Evolutionary conservation across 139 green algal species (phyloP).

Genomic region (Chlorella sp.): DNA sequence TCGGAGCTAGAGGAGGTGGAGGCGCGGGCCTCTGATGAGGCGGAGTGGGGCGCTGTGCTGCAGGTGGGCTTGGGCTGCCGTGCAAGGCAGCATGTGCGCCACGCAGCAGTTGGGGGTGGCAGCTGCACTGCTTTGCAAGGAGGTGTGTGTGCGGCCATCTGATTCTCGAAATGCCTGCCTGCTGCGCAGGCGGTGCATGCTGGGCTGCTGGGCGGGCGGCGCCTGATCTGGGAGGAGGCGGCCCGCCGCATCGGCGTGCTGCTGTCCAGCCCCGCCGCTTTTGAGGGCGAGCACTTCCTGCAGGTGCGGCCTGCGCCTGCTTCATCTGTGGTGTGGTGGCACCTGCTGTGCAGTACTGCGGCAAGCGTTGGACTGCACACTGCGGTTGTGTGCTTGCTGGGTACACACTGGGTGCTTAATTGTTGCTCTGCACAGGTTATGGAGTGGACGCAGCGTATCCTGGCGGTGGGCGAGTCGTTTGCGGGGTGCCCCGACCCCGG

Average conservation of each 20-base stretch:
- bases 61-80: not conserved
- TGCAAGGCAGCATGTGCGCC: too few species aligned
- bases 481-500: slow-evolving; percentile 29
- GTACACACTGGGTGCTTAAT: too few species aligned
- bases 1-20: slow-evolving; percentile 46
- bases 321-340: too few species aligned
- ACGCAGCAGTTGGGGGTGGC: too few species aligned
- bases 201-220: slow-evolving; percentile 37
- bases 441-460: slow-evolving; percentile 62
- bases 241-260: slow-evolving; percentile 48
- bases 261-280: slow-evolving; percentile 50
- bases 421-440: slow-evolving; percentile 42
- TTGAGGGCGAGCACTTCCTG: slow-evolving; percentile 67
- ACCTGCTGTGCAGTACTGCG: slow-evolving; percentile 70
- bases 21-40: slow-evolving; percentile 29
- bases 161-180: too few species aligned
- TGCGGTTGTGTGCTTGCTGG: too few species aligned
- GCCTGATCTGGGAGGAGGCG: slow-evolving; percentile 62
- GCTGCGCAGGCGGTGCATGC: slow-evolving; percentile 21
- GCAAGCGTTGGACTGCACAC: too few species aligned
- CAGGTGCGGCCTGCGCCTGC: slow-evolving; percentile 32
- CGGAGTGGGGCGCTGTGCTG: slow-evolving; percentile 52
- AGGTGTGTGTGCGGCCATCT: too few species aligned
- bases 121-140: too few species aligned
- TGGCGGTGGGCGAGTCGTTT: slow-evolving; percentile 58